These are phyloP conservation scores for Rhizoctonia solani DNA, from an alignment of 1,284 basidiomycete species.

Conservation along the genomic window DNA sequence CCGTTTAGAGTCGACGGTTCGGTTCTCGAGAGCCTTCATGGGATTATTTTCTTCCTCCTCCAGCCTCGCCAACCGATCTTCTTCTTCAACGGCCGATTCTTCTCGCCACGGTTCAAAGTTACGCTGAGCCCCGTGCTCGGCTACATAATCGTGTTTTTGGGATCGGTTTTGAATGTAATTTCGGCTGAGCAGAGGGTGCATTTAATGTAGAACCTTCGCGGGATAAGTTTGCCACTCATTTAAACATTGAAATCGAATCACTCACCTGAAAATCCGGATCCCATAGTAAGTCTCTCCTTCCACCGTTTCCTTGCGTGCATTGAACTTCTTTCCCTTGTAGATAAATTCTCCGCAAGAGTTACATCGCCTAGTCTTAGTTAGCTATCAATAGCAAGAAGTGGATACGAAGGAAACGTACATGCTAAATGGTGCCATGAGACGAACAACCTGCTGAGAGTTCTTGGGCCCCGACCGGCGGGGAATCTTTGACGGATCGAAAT, in stretches of 20 bases:
- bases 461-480: slow-evolving; percentile 85
- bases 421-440: slow-evolving; percentile 98
- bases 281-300: slow-evolving; percentile 97
- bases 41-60: slow-evolving; percentile 93
- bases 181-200: slow-evolving; percentile 93
- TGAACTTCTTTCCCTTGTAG: slow-evolving; percentile 99
- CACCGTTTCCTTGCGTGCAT: slow-evolving; percentile 97
- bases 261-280: slow-evolving; percentile 83
- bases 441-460: slow-evolving; percentile 94
- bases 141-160: slow-evolving; percentile 95
- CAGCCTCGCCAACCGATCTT: slow-evolving; percentile 74
- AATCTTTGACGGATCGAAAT: slow-evolving; percentile 98
- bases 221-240: background rate
- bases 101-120: slow-evolving; percentile 95
- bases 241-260: background rate
- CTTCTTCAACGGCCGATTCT: slow-evolving; percentile 70
- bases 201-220: slow-evolving; percentile 71
- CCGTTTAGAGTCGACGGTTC: slow-evolving; percentile 87
- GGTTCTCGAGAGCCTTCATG: slow-evolving; percentile 94
- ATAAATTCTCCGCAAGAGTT: slow-evolving; percentile 97
- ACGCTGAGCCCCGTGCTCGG: slow-evolving; percentile 90
- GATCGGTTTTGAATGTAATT: slow-evolving; percentile 99
- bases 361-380: slow-evolving; percentile 65
- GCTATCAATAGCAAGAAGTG: slow-evolving; percentile 18
- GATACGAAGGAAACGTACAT: slow-evolving; percentile 61